Percentiles rank a stretch among this genome's conserved stretches.
phyloP scores from a whole-genome alignment of 176 grass and related monocot genomes.

The Cenchrus purpureus region DNA sequence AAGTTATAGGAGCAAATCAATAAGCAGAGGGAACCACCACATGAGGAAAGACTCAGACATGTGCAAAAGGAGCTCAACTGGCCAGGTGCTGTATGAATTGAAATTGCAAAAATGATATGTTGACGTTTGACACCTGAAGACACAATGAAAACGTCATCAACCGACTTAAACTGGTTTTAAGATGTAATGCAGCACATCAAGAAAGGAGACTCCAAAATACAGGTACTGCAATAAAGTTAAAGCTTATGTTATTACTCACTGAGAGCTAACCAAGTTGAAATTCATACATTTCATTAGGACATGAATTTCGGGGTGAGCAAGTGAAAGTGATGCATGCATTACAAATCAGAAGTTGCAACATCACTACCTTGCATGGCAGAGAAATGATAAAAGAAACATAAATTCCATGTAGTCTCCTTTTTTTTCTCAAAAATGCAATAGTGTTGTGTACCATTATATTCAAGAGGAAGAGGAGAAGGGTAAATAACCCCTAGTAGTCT shows the following conservation, averaged over 20 bases:
- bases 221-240: neutral
- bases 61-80: neutral
- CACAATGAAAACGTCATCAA: neutral
- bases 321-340: neutral
- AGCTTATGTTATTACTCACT: neutral
- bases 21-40: neutral
- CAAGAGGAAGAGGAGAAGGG: too few relatives aligned
- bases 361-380: neutral
- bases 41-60: neutral
- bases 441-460: too few relatives aligned
- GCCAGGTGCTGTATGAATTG: neutral
- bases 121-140: neutral
- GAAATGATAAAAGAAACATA: slow-evolving; percentile 18
- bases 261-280: neutral
- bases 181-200: slow-evolving; percentile 19
- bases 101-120: neutral
- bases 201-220: slow-evolving; percentile 6
- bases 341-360: neutral
- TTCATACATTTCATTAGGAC: neutral
- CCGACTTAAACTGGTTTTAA: neutral
- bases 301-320: neutral
- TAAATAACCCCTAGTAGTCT: neutral
- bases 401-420: neutral
- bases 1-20: neutral
- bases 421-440: too few relatives aligned